Evolutionary conservation across 2,329 filamentous ascomycete species (phyloP).

Genomic region (Fusarium napiforme): DNA sequence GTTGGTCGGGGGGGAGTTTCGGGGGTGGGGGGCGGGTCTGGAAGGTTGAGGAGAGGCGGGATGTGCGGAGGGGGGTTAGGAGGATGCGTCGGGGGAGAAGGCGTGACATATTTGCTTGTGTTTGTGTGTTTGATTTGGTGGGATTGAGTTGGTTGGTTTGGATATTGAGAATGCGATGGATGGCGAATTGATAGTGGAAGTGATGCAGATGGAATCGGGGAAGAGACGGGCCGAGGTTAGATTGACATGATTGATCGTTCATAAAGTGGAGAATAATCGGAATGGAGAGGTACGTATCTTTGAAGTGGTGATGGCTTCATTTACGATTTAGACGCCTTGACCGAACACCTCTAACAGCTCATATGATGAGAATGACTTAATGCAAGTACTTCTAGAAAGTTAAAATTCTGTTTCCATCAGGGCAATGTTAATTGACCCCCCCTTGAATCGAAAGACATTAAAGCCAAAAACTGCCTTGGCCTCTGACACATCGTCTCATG

Average conservation of each 20-base stretch:
- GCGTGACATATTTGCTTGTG: slow-evolving; percentile 34
- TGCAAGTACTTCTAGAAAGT: accelerated
- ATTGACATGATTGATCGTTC: slow-evolving; percentile 8
- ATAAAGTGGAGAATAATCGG: slow-evolving; percentile 1
- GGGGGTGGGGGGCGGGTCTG: slow-evolving; percentile 76
- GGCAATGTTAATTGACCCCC: accelerated
- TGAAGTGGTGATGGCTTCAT: slow-evolving; percentile 15
- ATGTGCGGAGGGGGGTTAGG: slow-evolving; percentile 44
- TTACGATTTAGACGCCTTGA: neutral
- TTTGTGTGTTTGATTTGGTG: neutral
- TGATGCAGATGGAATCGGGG: slow-evolving; percentile 24
- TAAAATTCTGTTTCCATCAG: accelerated
- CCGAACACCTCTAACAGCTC: neutral
- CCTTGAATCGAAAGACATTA: neutral
- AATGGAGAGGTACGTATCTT: neutral
- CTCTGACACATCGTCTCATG: slow-evolving; percentile 1
- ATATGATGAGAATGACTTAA: accelerated
- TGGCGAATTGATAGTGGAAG: slow-evolving; percentile 7
- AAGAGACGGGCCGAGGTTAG: slow-evolving; percentile 37
- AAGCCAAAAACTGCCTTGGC: neutral
- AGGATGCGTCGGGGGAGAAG: slow-evolving; percentile 33
- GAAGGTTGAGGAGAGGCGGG: slow-evolving; percentile 53
- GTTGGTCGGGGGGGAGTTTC: slow-evolving; percentile 86
- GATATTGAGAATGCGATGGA: neutral
- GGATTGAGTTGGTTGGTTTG: neutral